Evolutionary conservation across 208 protist genomes (phyloP).

Genomic region (Borovskyia barvae): DNA sequence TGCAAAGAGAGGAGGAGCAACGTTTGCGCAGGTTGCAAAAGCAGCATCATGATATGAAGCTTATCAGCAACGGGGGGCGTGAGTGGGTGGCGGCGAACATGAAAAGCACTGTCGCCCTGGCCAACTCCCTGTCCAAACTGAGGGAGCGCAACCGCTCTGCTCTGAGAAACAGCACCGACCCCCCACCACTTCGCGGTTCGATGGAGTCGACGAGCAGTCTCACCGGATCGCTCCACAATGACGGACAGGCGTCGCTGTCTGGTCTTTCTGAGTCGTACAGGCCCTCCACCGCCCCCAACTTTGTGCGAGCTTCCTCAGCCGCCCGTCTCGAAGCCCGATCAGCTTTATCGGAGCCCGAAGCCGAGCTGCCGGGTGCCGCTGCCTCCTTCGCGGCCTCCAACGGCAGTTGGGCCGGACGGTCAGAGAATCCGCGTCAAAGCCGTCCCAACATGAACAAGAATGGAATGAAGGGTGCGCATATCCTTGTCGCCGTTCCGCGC

Average conservation of each 20-base stretch:
- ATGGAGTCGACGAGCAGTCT: conserved; percentile 11
- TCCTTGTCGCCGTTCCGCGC: conserved; percentile 10
- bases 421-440: not conserved
- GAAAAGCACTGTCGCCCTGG: conserved; percentile 39
- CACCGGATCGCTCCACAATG: not conserved
- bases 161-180: not conserved
- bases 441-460: conserved; percentile 21
- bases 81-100: conserved; percentile 31
- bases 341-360: too few relatives aligned
- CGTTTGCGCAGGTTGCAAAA: conserved; percentile 42
- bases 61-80: conserved; percentile 50
- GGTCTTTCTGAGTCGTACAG: too few relatives aligned
- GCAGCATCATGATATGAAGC: conserved; percentile 43
- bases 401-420: not conserved
- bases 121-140: conserved; percentile 29
- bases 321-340: too few relatives aligned
- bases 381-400: not conserved
- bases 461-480: conserved; percentile 23
- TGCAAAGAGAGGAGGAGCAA: conserved; percentile 29
- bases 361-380: too few relatives aligned
- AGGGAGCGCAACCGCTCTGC: conserved; percentile 11
- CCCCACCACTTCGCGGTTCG: not conserved
- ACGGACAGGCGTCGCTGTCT: conserved; percentile 5
- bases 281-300: too few relatives aligned
- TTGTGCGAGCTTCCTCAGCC: too few relatives aligned